Percentiles rank a stretch among this genome's conserved stretches.
These are phyloP conservation scores for Phytopythium montanum DNA, from an alignment of 352 stramenopile genomes.

Conservation along the genomic window DNA sequence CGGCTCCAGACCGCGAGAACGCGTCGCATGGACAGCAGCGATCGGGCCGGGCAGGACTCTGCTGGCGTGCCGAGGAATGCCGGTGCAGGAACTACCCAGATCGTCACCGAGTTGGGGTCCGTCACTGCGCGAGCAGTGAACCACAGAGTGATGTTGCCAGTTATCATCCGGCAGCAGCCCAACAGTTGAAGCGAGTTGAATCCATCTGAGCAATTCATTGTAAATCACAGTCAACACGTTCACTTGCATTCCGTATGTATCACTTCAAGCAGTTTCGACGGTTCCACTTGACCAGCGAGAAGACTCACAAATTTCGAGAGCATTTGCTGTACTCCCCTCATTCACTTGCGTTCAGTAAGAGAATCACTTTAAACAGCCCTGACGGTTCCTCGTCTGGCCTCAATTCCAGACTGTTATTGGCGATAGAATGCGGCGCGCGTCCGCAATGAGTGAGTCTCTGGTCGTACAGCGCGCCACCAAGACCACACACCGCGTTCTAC, in stretches of 20 bases:
- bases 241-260: background rate
- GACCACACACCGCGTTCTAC: conserved; percentile 1
- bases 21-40: background rate
- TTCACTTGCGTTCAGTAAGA: too few species aligned
- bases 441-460: background rate
- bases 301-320: background rate
- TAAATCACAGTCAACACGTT: background rate
- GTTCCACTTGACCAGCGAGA: background rate
- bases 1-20: background rate
- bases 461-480: background rate
- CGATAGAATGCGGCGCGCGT: background rate
- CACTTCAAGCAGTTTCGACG: background rate
- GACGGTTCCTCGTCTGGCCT: too few species aligned
- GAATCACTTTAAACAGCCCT: too few species aligned
- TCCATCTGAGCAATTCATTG: too few species aligned
- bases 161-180: too few species aligned
- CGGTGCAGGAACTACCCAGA: background rate
- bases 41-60: background rate
- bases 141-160: background rate
- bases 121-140: background rate
- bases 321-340: background rate
- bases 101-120: background rate
- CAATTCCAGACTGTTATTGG: too few species aligned
- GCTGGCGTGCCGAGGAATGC: background rate
- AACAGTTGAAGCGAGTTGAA: background rate